A percentile compares a stretch with the other conserved stretches of the same genome.
phyloP scores from a whole-genome alignment of 1,284 basidiomycete species.

The Cutaneotrichosporon curvatum region DNA sequence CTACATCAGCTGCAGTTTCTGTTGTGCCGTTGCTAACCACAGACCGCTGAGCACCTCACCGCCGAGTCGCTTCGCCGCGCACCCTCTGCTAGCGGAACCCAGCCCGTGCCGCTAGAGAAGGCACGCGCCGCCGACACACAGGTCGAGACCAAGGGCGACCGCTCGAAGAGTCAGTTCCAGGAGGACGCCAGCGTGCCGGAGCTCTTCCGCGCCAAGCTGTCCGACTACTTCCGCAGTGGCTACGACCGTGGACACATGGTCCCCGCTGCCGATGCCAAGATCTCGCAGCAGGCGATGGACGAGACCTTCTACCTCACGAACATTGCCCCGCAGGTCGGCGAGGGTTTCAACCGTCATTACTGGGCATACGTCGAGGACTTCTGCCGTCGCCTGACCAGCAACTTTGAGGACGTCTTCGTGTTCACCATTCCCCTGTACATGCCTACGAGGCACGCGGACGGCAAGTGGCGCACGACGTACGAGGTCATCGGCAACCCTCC shows the following conservation, averaged over 20 bases:
- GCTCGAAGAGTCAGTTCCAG: conserved; percentile 70
- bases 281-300: conserved; percentile 77
- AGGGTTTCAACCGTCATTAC: conserved; percentile 97
- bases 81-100: conserved; percentile 22
- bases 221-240: conserved; percentile 87
- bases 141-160: conserved; percentile 53
- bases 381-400: conserved; percentile 76
- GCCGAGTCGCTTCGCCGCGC: conserved; percentile 62
- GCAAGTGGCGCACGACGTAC: conserved; percentile 89
- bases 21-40: conserved; percentile 4
- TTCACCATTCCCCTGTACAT: conserved; percentile 98
- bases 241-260: conserved; percentile 99
- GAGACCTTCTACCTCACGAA: conserved; percentile 94
- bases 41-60: conserved; percentile 91
- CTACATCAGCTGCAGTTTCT: no score
- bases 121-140: conserved; percentile 36
- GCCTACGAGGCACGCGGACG: conserved; percentile 72
- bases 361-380: conserved; percentile 97
- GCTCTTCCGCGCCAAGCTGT: conserved; percentile 73
- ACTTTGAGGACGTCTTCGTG: conserved; percentile 89
- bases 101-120: conserved; percentile 30
- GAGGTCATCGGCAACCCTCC: conserved; percentile 92
- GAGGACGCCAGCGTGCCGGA: conserved; percentile 76
- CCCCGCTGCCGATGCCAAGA: conserved; percentile 94
- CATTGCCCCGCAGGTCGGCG: conserved; percentile 96